These are phyloP conservation scores for Pinus tabuliformis DNA, from an alignment of 75 land plant genomes.

Conservation along the genomic window DNA sequence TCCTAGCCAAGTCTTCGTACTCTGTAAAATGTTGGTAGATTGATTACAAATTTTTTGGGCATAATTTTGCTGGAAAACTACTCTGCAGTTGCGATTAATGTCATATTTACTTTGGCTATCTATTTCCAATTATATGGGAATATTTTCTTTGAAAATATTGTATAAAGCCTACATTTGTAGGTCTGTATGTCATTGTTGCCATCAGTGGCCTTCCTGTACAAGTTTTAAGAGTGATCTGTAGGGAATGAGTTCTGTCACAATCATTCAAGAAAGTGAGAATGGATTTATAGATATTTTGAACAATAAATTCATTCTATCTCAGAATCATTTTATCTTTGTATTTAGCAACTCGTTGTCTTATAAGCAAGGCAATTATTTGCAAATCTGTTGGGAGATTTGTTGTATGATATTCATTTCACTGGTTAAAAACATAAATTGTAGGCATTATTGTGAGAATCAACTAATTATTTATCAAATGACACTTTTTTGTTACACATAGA, in stretches of 20 bases:
- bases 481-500: background rate
- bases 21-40: conserved; percentile 4
- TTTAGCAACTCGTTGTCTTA: too few species aligned
- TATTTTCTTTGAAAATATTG: background rate
- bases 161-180: background rate
- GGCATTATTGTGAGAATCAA: background rate
- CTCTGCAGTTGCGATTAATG: conserved; percentile 1
- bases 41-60: conserved; percentile 6
- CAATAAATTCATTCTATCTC: background rate
- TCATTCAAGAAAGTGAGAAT: background rate
- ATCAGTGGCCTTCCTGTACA: background rate
- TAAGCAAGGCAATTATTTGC: background rate
- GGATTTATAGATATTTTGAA: background rate
- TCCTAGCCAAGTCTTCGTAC: background rate
- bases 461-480: background rate
- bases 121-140: background rate
- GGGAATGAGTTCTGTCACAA: background rate
- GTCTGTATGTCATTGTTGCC: too few species aligned
- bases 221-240: background rate
- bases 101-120: background rate
- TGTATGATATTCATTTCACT: background rate
- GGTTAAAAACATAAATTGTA: background rate
- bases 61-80: conserved; percentile 3
- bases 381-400: background rate
- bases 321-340: too few species aligned